Evolutionary conservation across 352 stramenopile genomes (phyloP).

Genomic region (Pythium volutum): DNA sequence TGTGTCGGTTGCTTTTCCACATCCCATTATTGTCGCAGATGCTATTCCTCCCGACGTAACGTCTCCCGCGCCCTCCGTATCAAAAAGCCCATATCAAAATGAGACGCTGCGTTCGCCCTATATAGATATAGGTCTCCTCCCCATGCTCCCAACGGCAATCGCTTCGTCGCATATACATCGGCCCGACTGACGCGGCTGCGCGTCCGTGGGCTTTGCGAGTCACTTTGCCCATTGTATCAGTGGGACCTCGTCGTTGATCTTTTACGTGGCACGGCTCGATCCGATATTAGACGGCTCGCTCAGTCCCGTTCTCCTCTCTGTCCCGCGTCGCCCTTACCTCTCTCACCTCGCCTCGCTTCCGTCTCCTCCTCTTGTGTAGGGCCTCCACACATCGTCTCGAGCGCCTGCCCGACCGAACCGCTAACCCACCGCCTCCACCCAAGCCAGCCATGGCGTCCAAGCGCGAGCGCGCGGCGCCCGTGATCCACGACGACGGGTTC

Average conservation of each 20-base stretch:
- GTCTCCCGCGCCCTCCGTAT: background rate
- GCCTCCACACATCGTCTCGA: conserved; percentile 23
- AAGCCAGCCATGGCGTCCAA: conserved; percentile 32
- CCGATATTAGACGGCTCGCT: conserved; percentile 8
- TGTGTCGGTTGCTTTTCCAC: conserved; percentile 4
- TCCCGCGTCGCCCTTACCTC: conserved; percentile 1
- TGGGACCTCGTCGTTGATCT: background rate
- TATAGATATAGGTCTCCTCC: background rate
- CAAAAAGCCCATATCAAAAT: background rate
- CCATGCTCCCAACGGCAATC: background rate
- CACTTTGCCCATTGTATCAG: too few species aligned
- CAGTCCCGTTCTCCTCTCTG: background rate
- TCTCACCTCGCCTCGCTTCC: background rate
- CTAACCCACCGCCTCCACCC: background rate
- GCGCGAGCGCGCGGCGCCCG: conserved; percentile 49
- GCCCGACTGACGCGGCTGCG: background rate
- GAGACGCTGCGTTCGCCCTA: background rate
- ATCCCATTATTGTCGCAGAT: background rate
- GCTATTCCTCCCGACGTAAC: background rate
- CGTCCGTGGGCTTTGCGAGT: too few species aligned
- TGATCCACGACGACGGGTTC: conserved; percentile 74
- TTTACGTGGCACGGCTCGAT: conserved; percentile 1
- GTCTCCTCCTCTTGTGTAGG: background rate
- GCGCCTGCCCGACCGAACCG: conserved; percentile 7
- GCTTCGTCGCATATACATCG: background rate